Percentiles rank a stretch among this genome's conserved stretches.
These are phyloP conservation scores for Didymella arachidicola DNA, from an alignment of 2,329 filamentous ascomycete species.

Conservation along the genomic window DNA sequence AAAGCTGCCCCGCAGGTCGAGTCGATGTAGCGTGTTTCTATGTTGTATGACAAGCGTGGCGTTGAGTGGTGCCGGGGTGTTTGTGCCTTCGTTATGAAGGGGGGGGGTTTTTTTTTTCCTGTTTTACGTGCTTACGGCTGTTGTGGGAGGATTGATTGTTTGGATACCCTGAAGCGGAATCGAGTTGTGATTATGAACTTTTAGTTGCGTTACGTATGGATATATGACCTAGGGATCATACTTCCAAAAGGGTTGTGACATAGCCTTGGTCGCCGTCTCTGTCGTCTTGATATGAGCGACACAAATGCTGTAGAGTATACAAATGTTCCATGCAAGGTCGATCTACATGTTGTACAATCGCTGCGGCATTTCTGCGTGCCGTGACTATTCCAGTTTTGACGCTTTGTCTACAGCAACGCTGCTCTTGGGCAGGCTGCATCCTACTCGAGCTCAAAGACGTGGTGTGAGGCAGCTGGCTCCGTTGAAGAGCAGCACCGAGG, in stretches of 20 bases:
- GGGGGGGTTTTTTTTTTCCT: not conserved
- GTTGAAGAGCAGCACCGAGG: not conserved
- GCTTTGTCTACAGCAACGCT: not conserved
- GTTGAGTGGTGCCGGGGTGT: slow-evolving; percentile 8
- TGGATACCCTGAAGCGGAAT: slow-evolving; percentile 14
- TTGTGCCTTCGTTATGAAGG: not conserved
- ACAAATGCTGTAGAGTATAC: not conserved
- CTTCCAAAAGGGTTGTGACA: too few species aligned
- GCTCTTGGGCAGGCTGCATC: not conserved
- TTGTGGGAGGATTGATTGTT: not conserved
- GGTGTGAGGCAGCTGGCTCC: not conserved
- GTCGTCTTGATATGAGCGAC: not conserved
- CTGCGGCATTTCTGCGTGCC: not conserved
- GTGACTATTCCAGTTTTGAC: not conserved
- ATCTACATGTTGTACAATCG: not conserved
- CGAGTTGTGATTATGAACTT: not conserved
- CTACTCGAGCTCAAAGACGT: not conserved
- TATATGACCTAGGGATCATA: not conserved
- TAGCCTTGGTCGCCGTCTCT: not conserved
- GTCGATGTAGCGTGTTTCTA: not conserved
- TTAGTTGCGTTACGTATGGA: not conserved
- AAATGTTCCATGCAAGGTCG: not conserved
- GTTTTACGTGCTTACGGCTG: slow-evolving; percentile 13
- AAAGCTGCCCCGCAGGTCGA: not conserved
- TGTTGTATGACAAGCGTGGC: slow-evolving; percentile 15